Conservation (phyloP, 495 filamentous ascomycete genomes). For the Apiosordaria backusii region DNA sequence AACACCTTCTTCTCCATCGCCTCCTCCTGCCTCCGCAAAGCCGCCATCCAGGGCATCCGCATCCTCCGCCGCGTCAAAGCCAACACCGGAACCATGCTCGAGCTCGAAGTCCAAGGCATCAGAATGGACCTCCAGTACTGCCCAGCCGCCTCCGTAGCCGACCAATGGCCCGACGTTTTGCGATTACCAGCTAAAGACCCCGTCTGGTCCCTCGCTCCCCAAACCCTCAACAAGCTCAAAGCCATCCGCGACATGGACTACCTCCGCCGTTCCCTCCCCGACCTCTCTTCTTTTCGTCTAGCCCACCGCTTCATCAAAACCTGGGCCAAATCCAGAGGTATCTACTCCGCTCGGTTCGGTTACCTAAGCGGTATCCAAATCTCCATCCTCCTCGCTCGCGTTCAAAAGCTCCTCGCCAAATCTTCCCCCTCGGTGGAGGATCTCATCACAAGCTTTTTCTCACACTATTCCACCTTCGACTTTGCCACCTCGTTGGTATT, state of each 20-base stretch:
- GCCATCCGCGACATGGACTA: conserved; percentile 53
- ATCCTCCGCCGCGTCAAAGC: conserved; percentile 52
- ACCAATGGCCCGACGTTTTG: conserved; percentile 39
- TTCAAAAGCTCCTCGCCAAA: conserved; percentile 47
- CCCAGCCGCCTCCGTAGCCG: conserved; percentile 45
- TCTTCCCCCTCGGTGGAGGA: conserved; percentile 34
- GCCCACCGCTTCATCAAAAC: conserved; percentile 51
- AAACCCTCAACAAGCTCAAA: conserved; percentile 52
- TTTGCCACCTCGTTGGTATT: conserved; percentile 48
- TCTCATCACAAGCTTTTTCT: conserved; percentile 51
- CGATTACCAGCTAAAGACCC: conserved; percentile 37
- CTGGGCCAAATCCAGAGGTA: conserved; percentile 54
- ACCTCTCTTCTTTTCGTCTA: conserved; percentile 47
- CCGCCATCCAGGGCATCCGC: conserved; percentile 38
- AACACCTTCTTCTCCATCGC: conserved; percentile 54
- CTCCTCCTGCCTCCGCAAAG: conserved; percentile 46
- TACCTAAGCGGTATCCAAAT: conserved; percentile 58
- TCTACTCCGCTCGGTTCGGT: conserved; percentile 56
- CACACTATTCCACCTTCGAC: conserved; percentile 55
- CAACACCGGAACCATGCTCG: conserved; percentile 52
- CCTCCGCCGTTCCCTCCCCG: conserved; percentile 51
- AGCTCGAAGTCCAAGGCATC: conserved; percentile 48
- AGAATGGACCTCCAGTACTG: conserved; percentile 60
- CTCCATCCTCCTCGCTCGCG: conserved; percentile 49
- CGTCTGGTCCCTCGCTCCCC: conserved; percentile 45